Conservation (phyloP, 2,329 filamentous ascomycete species). For the Exutisphaerella laricina region DNA sequence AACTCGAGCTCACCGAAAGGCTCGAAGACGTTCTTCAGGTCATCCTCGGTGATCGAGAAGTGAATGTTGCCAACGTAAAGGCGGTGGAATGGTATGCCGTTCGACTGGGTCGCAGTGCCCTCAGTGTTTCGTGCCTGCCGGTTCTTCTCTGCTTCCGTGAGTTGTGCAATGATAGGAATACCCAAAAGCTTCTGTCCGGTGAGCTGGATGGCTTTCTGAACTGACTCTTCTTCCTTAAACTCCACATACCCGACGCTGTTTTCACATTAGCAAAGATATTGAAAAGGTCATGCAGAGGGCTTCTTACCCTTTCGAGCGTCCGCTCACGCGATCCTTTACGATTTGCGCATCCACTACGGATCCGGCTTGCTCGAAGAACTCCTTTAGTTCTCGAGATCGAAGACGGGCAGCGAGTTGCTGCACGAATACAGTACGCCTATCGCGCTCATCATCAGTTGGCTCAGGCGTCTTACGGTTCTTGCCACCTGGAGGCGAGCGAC, state of each 20-base stretch:
- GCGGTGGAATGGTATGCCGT: constrained; percentile 90
- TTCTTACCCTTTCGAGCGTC: constrained; percentile 89
- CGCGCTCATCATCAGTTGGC: constrained; percentile 89
- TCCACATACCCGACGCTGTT: constrained; percentile 95
- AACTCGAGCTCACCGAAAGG: constrained; percentile 97
- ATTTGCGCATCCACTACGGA: constrained; percentile 97
- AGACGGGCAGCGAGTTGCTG: constrained; percentile 95
- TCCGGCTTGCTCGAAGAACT: constrained; percentile 93
- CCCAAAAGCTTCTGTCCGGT: constrained; percentile 97
- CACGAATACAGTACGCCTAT: constrained; percentile 94
- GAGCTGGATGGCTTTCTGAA: constrained; percentile 89
- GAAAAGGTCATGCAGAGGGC: constrained; percentile 4
- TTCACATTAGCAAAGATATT: constrained; percentile 35
- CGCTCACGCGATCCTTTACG: constrained; percentile 94
- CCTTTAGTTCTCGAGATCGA: constrained; percentile 83
- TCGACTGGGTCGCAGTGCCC: constrained; percentile 61
- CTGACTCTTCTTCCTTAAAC: constrained; percentile 93
- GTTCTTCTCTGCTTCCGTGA: constrained; percentile 99
- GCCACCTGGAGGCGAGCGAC: constrained; percentile 40
- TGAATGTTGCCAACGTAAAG: constrained; percentile 99
- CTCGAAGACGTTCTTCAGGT: constrained; percentile 93
- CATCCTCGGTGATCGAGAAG: constrained; percentile 96
- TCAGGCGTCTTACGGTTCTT: constrained; percentile 51
- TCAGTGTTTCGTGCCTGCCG: constrained; percentile 85
- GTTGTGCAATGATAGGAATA: constrained; percentile 96